Evolutionary conservation across 1,284 basidiomycete genomes (phyloP).

Genomic region (Tilletia setariae): DNA sequence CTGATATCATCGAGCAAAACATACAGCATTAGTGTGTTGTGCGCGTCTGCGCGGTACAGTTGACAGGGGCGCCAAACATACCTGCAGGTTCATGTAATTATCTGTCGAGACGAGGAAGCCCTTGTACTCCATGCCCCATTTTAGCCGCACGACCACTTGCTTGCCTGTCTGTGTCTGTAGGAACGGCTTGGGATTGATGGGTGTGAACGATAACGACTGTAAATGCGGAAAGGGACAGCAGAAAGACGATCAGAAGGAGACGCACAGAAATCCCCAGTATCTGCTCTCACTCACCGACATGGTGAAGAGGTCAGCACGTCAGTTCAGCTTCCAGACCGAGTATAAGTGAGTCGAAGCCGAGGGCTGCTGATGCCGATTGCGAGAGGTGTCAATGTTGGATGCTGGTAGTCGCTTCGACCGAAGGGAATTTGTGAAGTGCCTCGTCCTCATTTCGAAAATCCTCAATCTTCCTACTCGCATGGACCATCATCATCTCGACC

Average conservation of each 20-base stretch:
- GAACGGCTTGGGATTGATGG: constrained; percentile 98
- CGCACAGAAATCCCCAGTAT: neutral
- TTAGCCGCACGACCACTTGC: constrained; percentile 87
- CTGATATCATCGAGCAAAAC: constrained; percentile 57
- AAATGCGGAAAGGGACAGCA: neutral
- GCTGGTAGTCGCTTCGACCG: no score
- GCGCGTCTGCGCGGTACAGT: neutral
- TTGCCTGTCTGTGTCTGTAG: constrained; percentile 97
- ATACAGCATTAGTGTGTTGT: neutral
- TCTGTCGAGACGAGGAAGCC: constrained; percentile 98
- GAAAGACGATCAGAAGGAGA: neutral
- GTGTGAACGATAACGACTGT: constrained; percentile 49
- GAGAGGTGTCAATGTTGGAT: no score
- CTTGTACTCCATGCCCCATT: constrained; percentile 99
- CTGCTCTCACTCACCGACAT: constrained; percentile 10
- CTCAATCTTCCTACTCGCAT: no score
- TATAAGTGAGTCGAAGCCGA: neutral
- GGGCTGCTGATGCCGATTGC: neutral
- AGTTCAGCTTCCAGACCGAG: neutral
- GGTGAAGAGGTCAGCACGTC: neutral
- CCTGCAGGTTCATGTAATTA: constrained; percentile 99
- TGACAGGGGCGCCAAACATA: constrained; percentile 53
- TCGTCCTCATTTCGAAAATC: no score
- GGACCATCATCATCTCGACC: no score
- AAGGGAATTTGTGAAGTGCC: no score